Evolutionary conservation across 352 stramenopile species (phyloP).

Genomic region (Pythium brachiatum): DNA sequence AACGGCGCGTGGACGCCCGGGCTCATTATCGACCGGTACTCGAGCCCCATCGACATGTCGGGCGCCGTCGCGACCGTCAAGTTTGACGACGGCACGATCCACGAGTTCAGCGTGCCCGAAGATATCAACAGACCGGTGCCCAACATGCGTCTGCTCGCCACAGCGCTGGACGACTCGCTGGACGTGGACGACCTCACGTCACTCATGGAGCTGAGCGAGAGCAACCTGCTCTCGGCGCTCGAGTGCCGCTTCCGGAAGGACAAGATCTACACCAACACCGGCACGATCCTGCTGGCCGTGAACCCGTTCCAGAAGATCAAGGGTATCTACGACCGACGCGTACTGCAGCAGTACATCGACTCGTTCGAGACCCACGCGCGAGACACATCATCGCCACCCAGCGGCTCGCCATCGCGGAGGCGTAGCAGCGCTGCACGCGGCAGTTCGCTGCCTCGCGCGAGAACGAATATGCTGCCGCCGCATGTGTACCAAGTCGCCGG

Average conservation of each 20-base stretch:
- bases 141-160: slow-evolving; percentile 31
- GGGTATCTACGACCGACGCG: slow-evolving; percentile 53
- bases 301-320: slow-evolving; percentile 81
- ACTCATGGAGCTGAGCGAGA: slow-evolving; percentile 77
- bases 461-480: slow-evolving; percentile 40
- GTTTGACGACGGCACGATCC: slow-evolving; percentile 57
- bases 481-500: slow-evolving; percentile 86
- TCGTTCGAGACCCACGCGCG: slow-evolving; percentile 47
- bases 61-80: slow-evolving; percentile 61
- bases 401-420: slow-evolving; percentile 9
- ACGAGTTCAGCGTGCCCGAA: slow-evolving; percentile 39
- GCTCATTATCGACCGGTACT: slow-evolving; percentile 62
- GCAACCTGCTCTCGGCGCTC: slow-evolving; percentile 59
- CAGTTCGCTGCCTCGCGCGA: slow-evolving; percentile 4
- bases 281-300: slow-evolving; percentile 75
- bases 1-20: slow-evolving; percentile 48
- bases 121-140: slow-evolving; percentile 30
- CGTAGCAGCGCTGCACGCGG: slow-evolving; percentile 9
- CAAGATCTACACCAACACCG: slow-evolving; percentile 87
- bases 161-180: slow-evolving; percentile 22
- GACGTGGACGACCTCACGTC: slow-evolving; percentile 84
- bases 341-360: slow-evolving; percentile 61
- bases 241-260: slow-evolving; percentile 66
- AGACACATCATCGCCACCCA: background rate
- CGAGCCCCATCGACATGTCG: slow-evolving; percentile 45